Evolutionary conservation across 148 eudicot species (phyloP).

Genomic region (Camellia lanceoleosa): DNA sequence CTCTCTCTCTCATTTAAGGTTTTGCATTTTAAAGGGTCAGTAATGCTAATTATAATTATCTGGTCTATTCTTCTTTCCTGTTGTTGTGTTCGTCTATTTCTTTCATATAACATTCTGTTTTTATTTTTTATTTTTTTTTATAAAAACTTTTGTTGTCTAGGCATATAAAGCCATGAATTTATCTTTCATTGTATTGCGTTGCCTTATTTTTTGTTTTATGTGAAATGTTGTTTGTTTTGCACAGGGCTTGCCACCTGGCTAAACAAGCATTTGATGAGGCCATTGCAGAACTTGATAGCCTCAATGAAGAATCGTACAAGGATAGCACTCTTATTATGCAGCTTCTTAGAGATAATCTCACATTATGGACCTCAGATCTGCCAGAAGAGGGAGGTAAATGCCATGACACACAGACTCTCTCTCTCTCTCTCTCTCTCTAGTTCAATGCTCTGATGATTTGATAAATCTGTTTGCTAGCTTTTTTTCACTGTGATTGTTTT

Average conservation of each 20-base stretch:
- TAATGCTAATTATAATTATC: background rate
- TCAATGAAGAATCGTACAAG: slow-evolving; percentile 34
- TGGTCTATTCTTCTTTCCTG: background rate
- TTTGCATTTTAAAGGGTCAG: background rate
- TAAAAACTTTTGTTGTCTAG: background rate
- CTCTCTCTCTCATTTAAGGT: background rate
- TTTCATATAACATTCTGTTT: background rate
- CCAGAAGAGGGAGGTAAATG: slow-evolving; percentile 24
- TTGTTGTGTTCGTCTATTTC: background rate
- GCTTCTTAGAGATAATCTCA: slow-evolving; percentile 25
- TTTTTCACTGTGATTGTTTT: background rate
- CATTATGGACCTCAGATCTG: slow-evolving; percentile 28
- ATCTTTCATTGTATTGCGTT: background rate
- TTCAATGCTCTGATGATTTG: background rate
- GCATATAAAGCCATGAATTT: background rate
- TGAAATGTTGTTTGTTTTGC: background rate
- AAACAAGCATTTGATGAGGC: slow-evolving; percentile 39
- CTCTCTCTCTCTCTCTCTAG: background rate
- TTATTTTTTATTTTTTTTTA: background rate
- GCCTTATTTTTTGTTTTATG: background rate
- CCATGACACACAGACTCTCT: background rate
- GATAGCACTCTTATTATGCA: slow-evolving; percentile 37
- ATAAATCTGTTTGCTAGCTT: background rate
- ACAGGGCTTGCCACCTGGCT: slow-evolving; percentile 30
- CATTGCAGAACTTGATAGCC: slow-evolving; percentile 33